phyloP scores from a whole-genome alignment of 202 grass and related monocot genomes.

The Setaria italica region DNA sequence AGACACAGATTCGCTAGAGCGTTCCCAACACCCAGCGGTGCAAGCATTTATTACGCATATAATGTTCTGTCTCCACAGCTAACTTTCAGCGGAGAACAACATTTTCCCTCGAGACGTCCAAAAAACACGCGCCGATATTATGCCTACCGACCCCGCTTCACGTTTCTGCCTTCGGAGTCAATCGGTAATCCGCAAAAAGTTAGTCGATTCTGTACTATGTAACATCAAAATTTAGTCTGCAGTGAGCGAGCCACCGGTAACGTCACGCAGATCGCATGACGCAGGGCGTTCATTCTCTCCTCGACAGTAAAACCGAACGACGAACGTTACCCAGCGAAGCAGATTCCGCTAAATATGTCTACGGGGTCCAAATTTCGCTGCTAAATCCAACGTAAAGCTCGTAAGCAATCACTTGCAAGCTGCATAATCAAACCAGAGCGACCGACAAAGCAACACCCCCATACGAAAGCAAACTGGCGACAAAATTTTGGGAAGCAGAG shows the following conservation, averaged over 20 bases:
- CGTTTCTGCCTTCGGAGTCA: no score
- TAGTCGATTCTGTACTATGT: neutral
- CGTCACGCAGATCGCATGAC: conserved; percentile 34
- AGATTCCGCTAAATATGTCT: neutral
- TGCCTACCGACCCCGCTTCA: neutral
- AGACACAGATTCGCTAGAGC: no score
- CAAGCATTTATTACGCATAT: neutral
- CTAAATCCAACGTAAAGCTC: conserved; percentile 1
- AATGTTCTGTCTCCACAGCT: neutral
- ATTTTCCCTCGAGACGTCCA: no score
- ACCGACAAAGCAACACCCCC: no score
- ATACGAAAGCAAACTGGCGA: neutral
- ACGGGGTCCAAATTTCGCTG: neutral
- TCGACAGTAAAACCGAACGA: neutral
- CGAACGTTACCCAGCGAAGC: neutral
- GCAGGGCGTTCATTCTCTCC: neutral
- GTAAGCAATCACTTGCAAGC: neutral
- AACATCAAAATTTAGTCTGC: neutral
- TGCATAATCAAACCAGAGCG: neutral
- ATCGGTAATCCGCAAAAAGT: neutral
- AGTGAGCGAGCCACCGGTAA: neutral
- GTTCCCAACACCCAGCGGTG: neutral
- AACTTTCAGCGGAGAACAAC: no score
- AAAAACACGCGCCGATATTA: no score
- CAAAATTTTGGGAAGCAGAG: neutral